Evolutionary conservation across 305 asterid species (phyloP).

Genomic region (Coffea humblotiana): DNA sequence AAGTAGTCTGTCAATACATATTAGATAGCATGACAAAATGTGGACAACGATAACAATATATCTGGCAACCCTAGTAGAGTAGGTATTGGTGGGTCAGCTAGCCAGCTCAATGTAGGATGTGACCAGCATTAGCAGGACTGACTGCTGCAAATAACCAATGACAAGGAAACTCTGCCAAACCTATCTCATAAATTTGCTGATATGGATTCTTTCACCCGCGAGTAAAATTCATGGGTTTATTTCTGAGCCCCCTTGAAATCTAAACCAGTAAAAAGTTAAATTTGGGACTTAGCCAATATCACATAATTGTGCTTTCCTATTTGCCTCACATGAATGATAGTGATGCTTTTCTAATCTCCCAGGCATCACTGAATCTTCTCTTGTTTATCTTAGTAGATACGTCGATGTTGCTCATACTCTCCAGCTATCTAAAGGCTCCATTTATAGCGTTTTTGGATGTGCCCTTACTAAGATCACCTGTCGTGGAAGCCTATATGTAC

Average conservation of each 20-base stretch:
- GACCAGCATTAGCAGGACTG: conserved; percentile 1
- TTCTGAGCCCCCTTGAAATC: neutral
- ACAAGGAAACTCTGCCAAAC: conserved; percentile 19
- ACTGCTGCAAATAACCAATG: conserved; percentile 5
- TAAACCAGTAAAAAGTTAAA: neutral
- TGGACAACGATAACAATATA: neutral
- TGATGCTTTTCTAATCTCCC: conserved; percentile 3
- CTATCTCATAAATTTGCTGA: neutral
- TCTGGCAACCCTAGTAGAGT: neutral
- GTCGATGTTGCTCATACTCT: neutral
- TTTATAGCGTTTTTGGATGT: neutral
- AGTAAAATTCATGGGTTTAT: neutral
- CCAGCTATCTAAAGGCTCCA: neutral
- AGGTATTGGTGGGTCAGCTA: conserved; percentile 18
- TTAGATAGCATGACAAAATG: neutral
- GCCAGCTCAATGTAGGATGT: conserved; percentile 15
- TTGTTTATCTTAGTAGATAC: neutral
- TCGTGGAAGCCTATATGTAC: neutral
- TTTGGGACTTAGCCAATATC: neutral
- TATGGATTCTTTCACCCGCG: neutral
- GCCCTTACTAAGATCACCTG: neutral
- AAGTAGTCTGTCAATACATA: neutral
- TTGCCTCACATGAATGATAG: neutral
- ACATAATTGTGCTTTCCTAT: neutral
- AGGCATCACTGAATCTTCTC: neutral